Base-by-base conservation (phyloP, 2,329 filamentous ascomycete genomes). In the Colletotrichum camelliae region DNA sequence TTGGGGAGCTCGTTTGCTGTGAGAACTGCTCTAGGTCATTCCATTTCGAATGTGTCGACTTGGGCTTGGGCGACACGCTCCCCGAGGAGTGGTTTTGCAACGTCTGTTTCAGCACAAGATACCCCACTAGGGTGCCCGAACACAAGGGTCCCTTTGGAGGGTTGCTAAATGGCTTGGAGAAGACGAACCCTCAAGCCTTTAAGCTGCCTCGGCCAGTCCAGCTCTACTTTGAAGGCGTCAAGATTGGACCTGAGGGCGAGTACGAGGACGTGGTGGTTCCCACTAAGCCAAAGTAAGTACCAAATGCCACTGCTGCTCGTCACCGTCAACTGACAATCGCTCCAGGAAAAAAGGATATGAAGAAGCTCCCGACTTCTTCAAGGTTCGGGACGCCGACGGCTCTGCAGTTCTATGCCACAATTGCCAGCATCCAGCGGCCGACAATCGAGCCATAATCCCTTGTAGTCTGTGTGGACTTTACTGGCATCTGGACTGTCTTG, bases 401-500 rank as follows among this genome's bases (percentile, higher is more conserved):
- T 93, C 94, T 72, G 86, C 92, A 5, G 93, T 97, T 62, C 87
- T 97, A 66, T 98, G 96, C 86, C 92, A 94, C 81, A 87, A 88
- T 60, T 98, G 96, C 85, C 90, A 94, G 78, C 89, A 89, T 80
- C 90, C 93, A 33, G 91, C 93, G 61, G 87, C 90, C 24, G 84
- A 87, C 77, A 89, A 89, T 79, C 92, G 94, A 31, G 91, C 93
- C 79, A 96, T 98, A 80, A 94, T 98, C 79, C 92, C 94, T 61
- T 99, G 96, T 87, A 96, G 96, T 84, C 91, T 90, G 80, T 99
- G 96, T 85, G 89, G 91, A 15, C 89, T 95, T 39, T 90, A 93
- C 81, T 99, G 96, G 94, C 97, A 99, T 86, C 88, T 98, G 67
- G 96, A 98, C 84, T 99, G 97, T 85, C 87, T 98, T 18, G 93